Evolutionary conservation across 2,329 filamentous ascomycete species (phyloP).

Genomic region (Neofusicoccum laricinum): DNA sequence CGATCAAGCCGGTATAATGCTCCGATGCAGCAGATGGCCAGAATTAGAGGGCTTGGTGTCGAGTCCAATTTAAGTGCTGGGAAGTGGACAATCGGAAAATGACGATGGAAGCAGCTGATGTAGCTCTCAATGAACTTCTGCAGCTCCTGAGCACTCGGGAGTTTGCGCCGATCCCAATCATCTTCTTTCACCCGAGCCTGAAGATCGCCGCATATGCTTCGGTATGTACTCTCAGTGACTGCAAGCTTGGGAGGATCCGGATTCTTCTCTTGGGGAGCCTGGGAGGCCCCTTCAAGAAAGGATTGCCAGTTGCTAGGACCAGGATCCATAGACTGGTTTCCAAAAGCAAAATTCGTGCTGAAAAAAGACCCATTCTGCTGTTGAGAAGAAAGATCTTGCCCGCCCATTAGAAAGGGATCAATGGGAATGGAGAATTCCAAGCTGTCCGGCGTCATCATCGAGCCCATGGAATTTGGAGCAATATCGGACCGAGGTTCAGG

Average conservation of each 20-base stretch:
- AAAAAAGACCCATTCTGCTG: background rate
- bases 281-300: background rate
- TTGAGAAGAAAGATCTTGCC: background rate
- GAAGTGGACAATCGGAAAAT: constrained; percentile 34
- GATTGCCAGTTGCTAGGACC: background rate
- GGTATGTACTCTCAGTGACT: constrained; percentile 9
- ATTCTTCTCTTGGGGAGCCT: background rate
- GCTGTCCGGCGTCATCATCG: constrained; percentile 4
- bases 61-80: constrained; percentile 27
- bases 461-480: background rate
- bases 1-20: constrained; percentile 34
- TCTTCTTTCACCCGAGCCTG: constrained; percentile 13
- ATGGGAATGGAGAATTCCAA: constrained; percentile 8
- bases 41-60: constrained; percentile 28
- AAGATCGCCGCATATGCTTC: constrained; percentile 20
- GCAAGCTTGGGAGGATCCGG: background rate
- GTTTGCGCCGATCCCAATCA: constrained; percentile 16
- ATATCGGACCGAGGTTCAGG: background rate
- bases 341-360: background rate
- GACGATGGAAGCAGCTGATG: constrained; percentile 33
- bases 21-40: constrained; percentile 37
- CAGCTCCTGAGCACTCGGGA: constrained; percentile 24
- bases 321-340: background rate
- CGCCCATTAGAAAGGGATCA: constrained; percentile 1
- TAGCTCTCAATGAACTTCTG: constrained; percentile 30